Evolutionary conservation across 495 filamentous ascomycete species (phyloP), one percentile per base, ranked within the genome.

Genomic region (Aspergillus cristatus): DNA sequence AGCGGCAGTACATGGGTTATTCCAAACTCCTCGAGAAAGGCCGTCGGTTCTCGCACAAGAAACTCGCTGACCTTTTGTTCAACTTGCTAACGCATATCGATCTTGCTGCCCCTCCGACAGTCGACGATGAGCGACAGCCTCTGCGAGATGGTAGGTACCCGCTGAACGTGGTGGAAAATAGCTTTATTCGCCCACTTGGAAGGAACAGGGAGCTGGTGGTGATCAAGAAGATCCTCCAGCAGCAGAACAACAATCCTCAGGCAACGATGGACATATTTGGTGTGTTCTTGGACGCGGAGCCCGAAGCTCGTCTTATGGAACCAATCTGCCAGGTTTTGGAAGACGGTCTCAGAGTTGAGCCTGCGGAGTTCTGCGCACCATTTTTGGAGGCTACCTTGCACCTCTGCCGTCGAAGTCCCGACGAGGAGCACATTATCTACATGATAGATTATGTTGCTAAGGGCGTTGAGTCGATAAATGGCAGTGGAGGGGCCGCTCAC

Each of bases 401-500:
- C 1, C 75, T 75, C 42, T 75, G 72, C 43, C 57, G 63, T 30
- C 47, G 41, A 28, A 59, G 65, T 28, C 62, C 62, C 12, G 58
- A 57, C 18, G 44, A 59, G 24, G 43, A 37, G 2, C 50, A 62
- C 14, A 60, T 74, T 18, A 42, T 58, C 18, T 51, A 57, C 6
- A 46, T 79, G 38, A 67, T 80, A 14, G 48, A 53, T 28, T 67
- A 61, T 36, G 69, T 78, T 39, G 63, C 75, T 13, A 61, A 65
- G 32, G 73, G 74, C 14, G 63, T 82, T 11, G 62, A 72, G 1
- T 68, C 73, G 14, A 76, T 80, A 43, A 68, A 69, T 18, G 61
- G 58, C 17, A 62, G 60, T 36, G 79, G 75, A 13, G 76, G 78
- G 4, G 54, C 53, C 40, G 77, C 79, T 38, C 76, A 81, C 51